Conservation (phyloP, 139 green algal genomes). For the Chlamydomonas schloesseri region DNA sequence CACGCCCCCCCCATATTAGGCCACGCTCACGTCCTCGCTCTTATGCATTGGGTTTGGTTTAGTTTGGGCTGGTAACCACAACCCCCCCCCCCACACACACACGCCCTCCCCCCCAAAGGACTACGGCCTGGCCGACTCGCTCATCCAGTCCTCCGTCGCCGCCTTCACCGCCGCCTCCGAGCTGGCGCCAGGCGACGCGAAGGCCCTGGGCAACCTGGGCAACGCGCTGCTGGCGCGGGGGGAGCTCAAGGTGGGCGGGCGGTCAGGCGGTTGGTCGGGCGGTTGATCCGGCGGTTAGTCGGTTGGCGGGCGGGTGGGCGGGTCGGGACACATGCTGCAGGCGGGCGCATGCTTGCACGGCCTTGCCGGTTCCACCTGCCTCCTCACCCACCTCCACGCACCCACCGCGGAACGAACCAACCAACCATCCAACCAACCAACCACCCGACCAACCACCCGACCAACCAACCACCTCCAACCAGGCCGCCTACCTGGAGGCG, state of each 20-base stretch:
- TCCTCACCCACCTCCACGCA: too few relatives aligned
- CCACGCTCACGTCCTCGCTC: too few relatives aligned
- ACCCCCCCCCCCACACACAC: neutral
- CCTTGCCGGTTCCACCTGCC: too few relatives aligned
- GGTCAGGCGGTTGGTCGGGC: too few relatives aligned
- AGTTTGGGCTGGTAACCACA: neutral
- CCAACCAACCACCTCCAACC: neutral
- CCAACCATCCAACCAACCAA: too few relatives aligned
- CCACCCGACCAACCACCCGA: neutral
- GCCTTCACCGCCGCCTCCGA: conserved; percentile 41
- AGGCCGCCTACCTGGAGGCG: conserved; percentile 50
- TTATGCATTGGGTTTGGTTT: too few relatives aligned
- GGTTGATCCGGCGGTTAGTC: too few relatives aligned
- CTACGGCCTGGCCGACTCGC: conserved; percentile 47
- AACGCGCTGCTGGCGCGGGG: conserved; percentile 57
- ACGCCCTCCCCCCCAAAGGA: conserved; percentile 29
- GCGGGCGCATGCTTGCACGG: too few relatives aligned
- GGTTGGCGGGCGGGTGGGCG: too few relatives aligned
- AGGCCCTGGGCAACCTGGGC: conserved; percentile 54
- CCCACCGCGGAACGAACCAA: too few relatives aligned
- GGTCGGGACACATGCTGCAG: too few relatives aligned
- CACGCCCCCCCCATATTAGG: too few relatives aligned
- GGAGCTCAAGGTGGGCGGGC: conserved; percentile 50
- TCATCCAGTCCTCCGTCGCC: conserved; percentile 30
- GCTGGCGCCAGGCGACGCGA: neutral